These are phyloP conservation scores for Saccharomycopsis capsularis DNA, from an alignment of 805 yeast genomes.

Conservation along the genomic window DNA sequence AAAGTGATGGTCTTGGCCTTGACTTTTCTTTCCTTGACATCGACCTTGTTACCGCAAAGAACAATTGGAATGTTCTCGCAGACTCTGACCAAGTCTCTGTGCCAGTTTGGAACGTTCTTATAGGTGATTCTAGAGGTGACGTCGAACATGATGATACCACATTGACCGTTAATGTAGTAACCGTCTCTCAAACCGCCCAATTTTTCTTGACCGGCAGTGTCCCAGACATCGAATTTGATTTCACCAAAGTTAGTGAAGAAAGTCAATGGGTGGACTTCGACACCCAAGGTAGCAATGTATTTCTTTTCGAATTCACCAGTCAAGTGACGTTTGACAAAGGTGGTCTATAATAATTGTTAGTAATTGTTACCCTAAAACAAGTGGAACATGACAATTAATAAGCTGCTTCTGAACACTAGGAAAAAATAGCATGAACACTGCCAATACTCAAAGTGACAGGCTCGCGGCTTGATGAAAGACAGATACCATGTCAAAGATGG, in stretches of 20 bases:
- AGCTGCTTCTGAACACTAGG: no score
- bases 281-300: constrained; percentile 98
- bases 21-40: constrained; percentile 99
- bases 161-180: constrained; percentile 98
- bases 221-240: constrained; percentile 99
- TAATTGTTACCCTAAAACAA: background rate
- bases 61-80: constrained; percentile 99
- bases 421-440: no score
- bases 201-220: constrained; percentile 99
- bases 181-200: constrained; percentile 99
- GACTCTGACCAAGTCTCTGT: constrained; percentile 98
- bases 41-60: constrained; percentile 98
- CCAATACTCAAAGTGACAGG: no score
- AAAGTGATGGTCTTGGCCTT: constrained; percentile 99
- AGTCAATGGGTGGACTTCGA: constrained; percentile 97
- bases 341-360: constrained; percentile 47
- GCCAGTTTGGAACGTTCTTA: constrained; percentile 99
- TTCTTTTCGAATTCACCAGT: constrained; percentile 99
- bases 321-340: constrained; percentile 98
- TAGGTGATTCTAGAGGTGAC: constrained; percentile 99
- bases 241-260: constrained; percentile 98
- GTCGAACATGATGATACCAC: constrained; percentile 99
- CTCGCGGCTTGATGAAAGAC: no score
- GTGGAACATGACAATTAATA: no score
- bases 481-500: no score